These are phyloP conservation scores for Quercus suber DNA, from an alignment of 306 rosid genomes.

Conservation along the genomic window DNA sequence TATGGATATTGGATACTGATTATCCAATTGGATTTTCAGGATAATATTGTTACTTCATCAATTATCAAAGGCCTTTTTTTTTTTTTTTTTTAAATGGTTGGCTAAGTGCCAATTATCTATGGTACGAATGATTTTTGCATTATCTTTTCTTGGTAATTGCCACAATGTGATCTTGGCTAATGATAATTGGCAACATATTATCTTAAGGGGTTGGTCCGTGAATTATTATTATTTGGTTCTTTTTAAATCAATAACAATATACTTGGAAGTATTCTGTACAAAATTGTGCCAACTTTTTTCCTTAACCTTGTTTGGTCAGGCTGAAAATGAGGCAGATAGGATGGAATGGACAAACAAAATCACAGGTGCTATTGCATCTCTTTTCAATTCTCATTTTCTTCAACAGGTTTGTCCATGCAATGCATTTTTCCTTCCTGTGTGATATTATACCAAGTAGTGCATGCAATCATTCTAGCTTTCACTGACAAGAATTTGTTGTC, in stretches of 20 bases:
- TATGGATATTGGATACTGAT: not conserved
- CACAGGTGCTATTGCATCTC: conserved; percentile 71
- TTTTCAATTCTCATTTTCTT: conserved; percentile 80
- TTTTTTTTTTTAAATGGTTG: no score
- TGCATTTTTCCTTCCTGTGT: conserved; percentile 1
- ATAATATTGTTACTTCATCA: no score
- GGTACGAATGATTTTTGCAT: not conserved
- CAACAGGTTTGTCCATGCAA: conserved; percentile 58
- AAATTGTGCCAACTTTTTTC: conserved; percentile 9
- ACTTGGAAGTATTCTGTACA: not conserved
- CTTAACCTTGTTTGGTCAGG: conserved; percentile 50
- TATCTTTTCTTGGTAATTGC: not conserved
- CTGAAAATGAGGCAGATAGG: conserved; percentile 97
- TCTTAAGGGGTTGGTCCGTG: not conserved
- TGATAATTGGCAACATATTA: not conserved
- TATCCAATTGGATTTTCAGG: no score
- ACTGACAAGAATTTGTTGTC: conserved; percentile 12
- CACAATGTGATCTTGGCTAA: not conserved
- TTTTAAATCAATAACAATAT: not conserved
- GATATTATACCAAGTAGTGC: conserved; percentile 15
- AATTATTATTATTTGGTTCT: not conserved
- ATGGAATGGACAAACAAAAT: conserved; percentile 89
- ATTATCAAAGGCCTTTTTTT: no score
- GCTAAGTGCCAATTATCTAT: no score
- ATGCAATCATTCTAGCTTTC: conserved; percentile 12